A percentile compares a stretch with the other conserved stretches of the same genome.
Evolutionary conservation across 257 asterid species (phyloP).

Genomic region (Solanum pennellii): DNA sequence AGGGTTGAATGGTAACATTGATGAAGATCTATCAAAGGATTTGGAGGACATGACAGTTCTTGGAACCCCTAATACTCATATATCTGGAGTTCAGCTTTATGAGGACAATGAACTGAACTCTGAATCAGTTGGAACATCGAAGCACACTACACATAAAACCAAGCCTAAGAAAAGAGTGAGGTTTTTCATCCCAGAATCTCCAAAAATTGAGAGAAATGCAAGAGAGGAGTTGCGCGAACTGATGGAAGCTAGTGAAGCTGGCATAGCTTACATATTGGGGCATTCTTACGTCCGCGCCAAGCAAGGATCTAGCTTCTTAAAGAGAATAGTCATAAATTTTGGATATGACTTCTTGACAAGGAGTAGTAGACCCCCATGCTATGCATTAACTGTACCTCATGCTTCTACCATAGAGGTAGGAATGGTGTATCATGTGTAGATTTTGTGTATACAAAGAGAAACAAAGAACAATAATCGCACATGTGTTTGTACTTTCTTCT

Average conservation of each 20-base stretch:
- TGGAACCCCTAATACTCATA: conserved; percentile 59
- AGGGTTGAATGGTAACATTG: neutral
- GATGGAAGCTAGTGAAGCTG: neutral
- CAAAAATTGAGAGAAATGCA: conserved; percentile 25
- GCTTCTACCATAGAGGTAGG: conserved; percentile 91
- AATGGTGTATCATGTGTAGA: conserved; percentile 70
- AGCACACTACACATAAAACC: conserved; percentile 16
- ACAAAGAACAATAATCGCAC: neutral
- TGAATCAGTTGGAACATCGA: conserved; percentile 31
- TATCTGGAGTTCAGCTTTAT: neutral
- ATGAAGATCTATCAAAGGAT: conserved; percentile 1
- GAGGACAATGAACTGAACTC: conserved; percentile 16
- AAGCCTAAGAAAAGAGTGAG: conserved; percentile 3
- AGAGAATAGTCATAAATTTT: conserved; percentile 53
- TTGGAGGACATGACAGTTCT: conserved; percentile 56
- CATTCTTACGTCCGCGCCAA: conserved; percentile 76
- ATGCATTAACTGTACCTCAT: conserved; percentile 62
- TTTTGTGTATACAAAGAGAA: neutral
- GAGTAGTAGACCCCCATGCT: conserved; percentile 56
- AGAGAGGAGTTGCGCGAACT: conserved; percentile 32
- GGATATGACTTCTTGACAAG: conserved; percentile 86
- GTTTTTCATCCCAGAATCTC: conserved; percentile 49
- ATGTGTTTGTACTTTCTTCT: neutral
- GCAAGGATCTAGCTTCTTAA: conserved; percentile 64
- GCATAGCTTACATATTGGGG: neutral